These are phyloP conservation scores for Thraustotheca clavata DNA, from an alignment of 352 stramenopile genomes.

Conservation along the genomic window DNA sequence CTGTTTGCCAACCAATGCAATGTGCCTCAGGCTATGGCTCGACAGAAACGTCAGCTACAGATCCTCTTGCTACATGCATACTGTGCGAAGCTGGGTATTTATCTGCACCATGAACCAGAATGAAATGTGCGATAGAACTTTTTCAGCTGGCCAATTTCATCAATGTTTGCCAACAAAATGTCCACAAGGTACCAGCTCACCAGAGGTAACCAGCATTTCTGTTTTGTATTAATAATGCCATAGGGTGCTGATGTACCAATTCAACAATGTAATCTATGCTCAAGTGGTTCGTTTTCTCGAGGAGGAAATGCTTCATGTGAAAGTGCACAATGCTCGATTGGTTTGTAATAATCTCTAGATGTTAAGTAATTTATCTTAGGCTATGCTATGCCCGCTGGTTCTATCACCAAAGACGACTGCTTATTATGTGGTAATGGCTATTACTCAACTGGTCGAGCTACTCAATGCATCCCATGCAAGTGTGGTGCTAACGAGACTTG, in stretches of 20 bases:
- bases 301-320: not conserved
- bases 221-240: not conserved
- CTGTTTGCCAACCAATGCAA: slow-evolving; percentile 26
- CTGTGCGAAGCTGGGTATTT: slow-evolving; percentile 4
- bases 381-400: not conserved
- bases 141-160: slow-evolving; percentile 8
- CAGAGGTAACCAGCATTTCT: not conserved
- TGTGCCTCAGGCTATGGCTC: slow-evolving; percentile 28
- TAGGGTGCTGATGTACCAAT: slow-evolving; percentile 13
- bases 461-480: not conserved
- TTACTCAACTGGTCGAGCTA: not conserved
- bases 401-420: not conserved
- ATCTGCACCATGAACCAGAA: not conserved
- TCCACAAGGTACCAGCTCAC: not conserved
- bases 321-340: not conserved
- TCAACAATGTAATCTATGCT: not conserved
- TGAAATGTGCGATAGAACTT: not conserved
- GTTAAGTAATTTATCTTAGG: not conserved
- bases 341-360: not conserved
- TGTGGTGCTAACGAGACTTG: not conserved
- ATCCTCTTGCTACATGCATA: slow-evolving; percentile 29
- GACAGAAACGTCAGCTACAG: slow-evolving; percentile 19
- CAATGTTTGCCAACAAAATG: slow-evolving; percentile 2
- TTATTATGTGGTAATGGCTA: not conserved
- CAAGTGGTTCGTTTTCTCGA: not conserved